These are phyloP conservation scores for Lecanicillium sp. DNA, from an alignment of 2,329 filamentous ascomycete species.

Conservation along the genomic window DNA sequence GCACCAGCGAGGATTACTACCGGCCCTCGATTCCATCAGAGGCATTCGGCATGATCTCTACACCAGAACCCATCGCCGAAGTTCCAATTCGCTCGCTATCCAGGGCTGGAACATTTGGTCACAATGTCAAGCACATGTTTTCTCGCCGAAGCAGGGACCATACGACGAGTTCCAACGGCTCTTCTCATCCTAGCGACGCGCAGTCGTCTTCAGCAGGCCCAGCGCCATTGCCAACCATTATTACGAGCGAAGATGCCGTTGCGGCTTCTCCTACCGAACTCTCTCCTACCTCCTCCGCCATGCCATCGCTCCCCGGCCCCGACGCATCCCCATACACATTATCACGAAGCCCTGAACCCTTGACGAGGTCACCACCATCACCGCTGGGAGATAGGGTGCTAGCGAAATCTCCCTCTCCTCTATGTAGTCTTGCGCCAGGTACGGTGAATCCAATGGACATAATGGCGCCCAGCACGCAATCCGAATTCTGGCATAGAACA, in stretches of 20 bases:
- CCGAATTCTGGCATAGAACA: constrained; percentile 27
- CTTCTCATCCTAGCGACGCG: constrained; percentile 4
- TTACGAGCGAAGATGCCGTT: constrained; percentile 10
- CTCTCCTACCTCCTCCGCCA: constrained; percentile 9
- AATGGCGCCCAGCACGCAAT: constrained; percentile 34
- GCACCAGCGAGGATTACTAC: constrained; percentile 33
- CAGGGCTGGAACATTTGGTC: constrained; percentile 24
- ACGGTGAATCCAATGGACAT: constrained; percentile 48
- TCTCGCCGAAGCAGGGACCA: constrained; percentile 24
- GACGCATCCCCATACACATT: constrained; percentile 1
- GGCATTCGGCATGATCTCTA: constrained; percentile 29
- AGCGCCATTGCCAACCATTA: constrained; percentile 9
- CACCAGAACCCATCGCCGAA: constrained; percentile 13
- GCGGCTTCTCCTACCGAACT: constrained; percentile 24
- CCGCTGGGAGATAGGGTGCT: background rate
- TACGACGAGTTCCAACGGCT: constrained; percentile 16
- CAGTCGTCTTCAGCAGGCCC: background rate
- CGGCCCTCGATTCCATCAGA: constrained; percentile 31
- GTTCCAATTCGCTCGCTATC: constrained; percentile 18
- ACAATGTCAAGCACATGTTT: constrained; percentile 28
- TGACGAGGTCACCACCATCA: constrained; percentile 9
- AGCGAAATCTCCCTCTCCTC: constrained; percentile 18
- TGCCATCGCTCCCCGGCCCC: background rate
- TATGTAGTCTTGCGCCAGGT: constrained; percentile 29
- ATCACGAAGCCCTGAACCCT: too few species aligned